Evolutionary conservation across 148 eudicot genomes (phyloP), one percentile per base, ranked within the genome.

Genomic region (Rhododendron molle): DNA sequence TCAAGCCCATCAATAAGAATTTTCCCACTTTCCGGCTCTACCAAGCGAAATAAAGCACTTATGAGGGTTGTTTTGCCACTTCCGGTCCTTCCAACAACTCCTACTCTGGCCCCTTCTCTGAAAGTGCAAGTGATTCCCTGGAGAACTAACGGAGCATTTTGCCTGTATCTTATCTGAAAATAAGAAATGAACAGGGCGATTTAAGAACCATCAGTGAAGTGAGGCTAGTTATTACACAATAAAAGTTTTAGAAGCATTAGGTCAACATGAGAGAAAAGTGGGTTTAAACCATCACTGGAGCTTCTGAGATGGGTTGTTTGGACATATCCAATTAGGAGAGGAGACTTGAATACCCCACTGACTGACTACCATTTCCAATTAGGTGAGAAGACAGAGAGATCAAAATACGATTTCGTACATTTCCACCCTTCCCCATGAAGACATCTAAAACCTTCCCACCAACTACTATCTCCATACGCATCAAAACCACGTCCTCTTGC

Each of bases 31-130:
- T 85, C 69, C 34, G 94, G 97, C 62, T 93, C 95, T 62, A 94
- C 94, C 77, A 94, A 71, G 10, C 93, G 91, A 76, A 94, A 94
- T 79, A 91, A 86, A 62, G 94, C 93, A 78, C 94, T 88, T 62
- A 93, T 90, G 32, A 94, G 87, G 43, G 94, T 94, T n/a, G 97
- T 93, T 85, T 93, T 94, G 13, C 97, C 97, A 84, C 95, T 93
- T 26, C 95, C 92, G 2, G 94, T 94, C 83, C 97, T 90, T 56
- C 97, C 97, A 18, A 94, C 95, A 21, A 94, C 91, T 65, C 95
- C 97, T 13, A 93, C 88, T 86, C 86, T 84, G 21, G 85, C 87
- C 67, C 93, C 95, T 86, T 87, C 93, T 71, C 83, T 72, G 71
- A 94, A 89, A 80, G 88, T 92, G 87, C 97, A 94, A 21, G 86